Base-by-base conservation (phyloP, 75 land plant genomes). In the Sequoiadendron giganteum region DNA sequence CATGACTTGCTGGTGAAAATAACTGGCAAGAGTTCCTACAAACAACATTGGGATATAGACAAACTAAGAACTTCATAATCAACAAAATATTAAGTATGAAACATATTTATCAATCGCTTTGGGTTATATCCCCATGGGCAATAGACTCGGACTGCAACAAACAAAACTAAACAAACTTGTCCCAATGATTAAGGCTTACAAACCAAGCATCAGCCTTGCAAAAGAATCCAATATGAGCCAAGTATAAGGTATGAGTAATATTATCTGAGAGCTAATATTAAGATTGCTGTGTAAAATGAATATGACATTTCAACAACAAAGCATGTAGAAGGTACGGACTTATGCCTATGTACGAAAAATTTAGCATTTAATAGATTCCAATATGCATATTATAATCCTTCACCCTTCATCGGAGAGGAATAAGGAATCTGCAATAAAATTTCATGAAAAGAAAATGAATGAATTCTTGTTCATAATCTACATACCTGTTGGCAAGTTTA, bases 401-500 rank as follows among this genome's bases (percentile, higher is more conserved):
- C 48, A 43, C 9, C 16, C 28, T 81, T 81, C 48, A 81, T 81
- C 84, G 25, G 19, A 42, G 5, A 81, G 83, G 48, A 28, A 0
- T 10, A 43, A 21, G 47, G 2, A 40, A 79, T 3, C 84, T 45
- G 9, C 48, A 19, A 45, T 30, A 47, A 45, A 82, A 82, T 3
- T n/a, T 82, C 49, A 47, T 75, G 49, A 82, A n/a, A 47, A 3
- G 48, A 82, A 82, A 43, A 82, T 28, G 30, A 28, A 82, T 47
- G n/a, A 7, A 49, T 49, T 1, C 52, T 49, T 49, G 47, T 47
- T 45, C 30, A 21, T 42, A 28, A 45, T 82, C 14, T 81, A 45
- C 84, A 84, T 30, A 96, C 98, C 95, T 93, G 90, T 89, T 89
- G 68, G 84, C 88, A 83, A 95, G 77, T 84, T 86, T 94, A n/a